Conservation (phyloP, 148 eudicot genomes). For the Mesembryanthemum crystallinum region DNA sequence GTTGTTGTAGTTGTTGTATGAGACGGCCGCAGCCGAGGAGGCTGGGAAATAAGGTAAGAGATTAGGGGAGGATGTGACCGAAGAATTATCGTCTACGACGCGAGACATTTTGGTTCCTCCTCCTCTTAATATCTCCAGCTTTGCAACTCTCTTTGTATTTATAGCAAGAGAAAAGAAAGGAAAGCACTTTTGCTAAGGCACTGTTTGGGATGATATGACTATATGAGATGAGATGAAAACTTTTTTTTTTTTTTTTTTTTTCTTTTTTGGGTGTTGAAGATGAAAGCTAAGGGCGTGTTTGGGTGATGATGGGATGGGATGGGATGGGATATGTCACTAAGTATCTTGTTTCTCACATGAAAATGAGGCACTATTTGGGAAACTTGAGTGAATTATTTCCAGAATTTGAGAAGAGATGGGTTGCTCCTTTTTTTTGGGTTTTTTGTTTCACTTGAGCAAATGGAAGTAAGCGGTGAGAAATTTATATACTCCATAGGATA, state of each 20-base stretch:
- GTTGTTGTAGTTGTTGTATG: too few species aligned
- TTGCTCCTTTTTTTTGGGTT: not conserved
- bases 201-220: too few species aligned
- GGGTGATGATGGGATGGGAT: too few species aligned
- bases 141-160: conserved; percentile 1
- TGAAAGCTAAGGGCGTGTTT: not conserved
- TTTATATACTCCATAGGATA: conserved; percentile 27
- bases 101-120: conserved; percentile 20
- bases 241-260: too few species aligned
- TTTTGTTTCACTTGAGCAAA: not conserved
- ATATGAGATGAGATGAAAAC: not conserved
- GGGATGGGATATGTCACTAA: too few species aligned
- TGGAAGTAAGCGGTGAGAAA: conserved; percentile 3
- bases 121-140: conserved; percentile 25
- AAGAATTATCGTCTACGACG: conserved; percentile 34
- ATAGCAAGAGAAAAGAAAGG: not conserved
- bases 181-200: not conserved
- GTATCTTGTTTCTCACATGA: not conserved
- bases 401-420: not conserved
- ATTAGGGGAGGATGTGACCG: conserved; percentile 30
- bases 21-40: not conserved
- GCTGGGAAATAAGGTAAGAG: conserved; percentile 23
- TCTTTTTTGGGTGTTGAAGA: too few species aligned
- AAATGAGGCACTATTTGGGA: not conserved
- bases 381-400: not conserved